Base-by-base conservation (phyloP, 2,329 filamentous ascomycete species). In the Trichoderma aggressivum region DNA sequence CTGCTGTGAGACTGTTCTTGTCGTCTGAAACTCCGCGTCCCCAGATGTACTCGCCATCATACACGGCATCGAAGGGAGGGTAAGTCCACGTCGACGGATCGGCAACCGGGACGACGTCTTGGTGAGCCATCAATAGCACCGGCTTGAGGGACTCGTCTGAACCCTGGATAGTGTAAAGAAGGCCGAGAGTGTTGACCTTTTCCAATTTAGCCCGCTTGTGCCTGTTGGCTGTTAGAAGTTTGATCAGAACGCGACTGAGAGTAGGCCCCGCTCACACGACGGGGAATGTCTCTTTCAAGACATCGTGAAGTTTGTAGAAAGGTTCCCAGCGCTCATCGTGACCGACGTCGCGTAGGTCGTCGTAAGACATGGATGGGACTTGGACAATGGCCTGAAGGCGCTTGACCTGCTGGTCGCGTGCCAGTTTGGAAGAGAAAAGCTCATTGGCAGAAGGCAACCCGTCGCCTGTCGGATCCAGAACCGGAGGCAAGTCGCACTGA, bases 101-200 rank as follows among this genome's bases (percentile, higher is more conserved):
- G 0, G 80, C 80, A 0, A 82, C 80, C 5, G 83, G 83, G 18
- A 84, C 82, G 7, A 84, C 82, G 56, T 84, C 83, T 68, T 84
- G 82, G 71, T 84, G 83, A 5, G 81, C 83, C 10, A 81, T 79
- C 6, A 84, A 77, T 3, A 84, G 76, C 30, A 82, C 75, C 0
- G 83, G 83, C 73, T 82, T 81, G n/a, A 89, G 82, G 0, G 81
- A 80, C 3, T 81, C 73, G 67, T 90, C 82, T 7, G 81, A 82
- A 21, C 89, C 89, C 6, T 85, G 76, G 72, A 90, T 82, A 0
- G 88, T 90, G 78, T 86, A 90, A 32, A 91, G 80, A 3, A 91
- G 81, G 14, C 89, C 89, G 53, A 90, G 86, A 0, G 85, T 88
- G 76, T 91, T 91, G 70, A 91, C 82, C 59, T 86, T 88, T 71